phyloP scores from a whole-genome alignment of 2,329 filamentous ascomycete species.

The Fusarium coicis region DNA sequence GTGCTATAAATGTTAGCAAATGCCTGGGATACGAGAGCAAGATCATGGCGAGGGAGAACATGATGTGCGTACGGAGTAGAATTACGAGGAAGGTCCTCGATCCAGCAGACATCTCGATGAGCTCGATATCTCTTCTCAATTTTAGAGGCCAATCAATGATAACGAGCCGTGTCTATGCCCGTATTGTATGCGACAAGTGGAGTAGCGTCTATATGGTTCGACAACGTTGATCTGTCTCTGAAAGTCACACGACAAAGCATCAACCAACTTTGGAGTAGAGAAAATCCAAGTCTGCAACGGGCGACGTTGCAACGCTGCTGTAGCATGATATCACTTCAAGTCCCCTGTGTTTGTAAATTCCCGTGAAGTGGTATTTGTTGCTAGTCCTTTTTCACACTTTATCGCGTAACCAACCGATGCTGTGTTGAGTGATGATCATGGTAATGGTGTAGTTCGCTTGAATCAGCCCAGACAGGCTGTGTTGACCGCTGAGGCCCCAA shows the following conservation, averaged over 20 bases:
- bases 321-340: conserved; percentile 49
- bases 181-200: conserved; percentile 32
- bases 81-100: conserved; percentile 2
- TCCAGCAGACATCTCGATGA: conserved; percentile 5
- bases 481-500: conserved; percentile 2
- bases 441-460: background rate
- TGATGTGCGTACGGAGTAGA: background rate
- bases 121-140: background rate
- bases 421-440: background rate
- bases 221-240: conserved; percentile 41
- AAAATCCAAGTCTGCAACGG: conserved; percentile 27
- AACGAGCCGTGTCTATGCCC: conserved; percentile 9
- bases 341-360: conserved; percentile 2
- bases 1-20: conserved; percentile 34
- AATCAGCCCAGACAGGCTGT: background rate
- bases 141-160: background rate
- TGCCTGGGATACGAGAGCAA: conserved; percentile 17
- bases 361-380: conserved; percentile 2
- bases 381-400: conserved; percentile 5
- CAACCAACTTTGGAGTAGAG: conserved; percentile 23
- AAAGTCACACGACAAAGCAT: conserved; percentile 43
- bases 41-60: conserved; percentile 6
- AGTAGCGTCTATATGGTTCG: conserved; percentile 39
- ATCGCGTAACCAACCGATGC: background rate
- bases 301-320: conserved; percentile 38